These are phyloP conservation scores for Astrocystis sublimbata DNA, from an alignment of 495 filamentous ascomycete species.

Conservation along the genomic window DNA sequence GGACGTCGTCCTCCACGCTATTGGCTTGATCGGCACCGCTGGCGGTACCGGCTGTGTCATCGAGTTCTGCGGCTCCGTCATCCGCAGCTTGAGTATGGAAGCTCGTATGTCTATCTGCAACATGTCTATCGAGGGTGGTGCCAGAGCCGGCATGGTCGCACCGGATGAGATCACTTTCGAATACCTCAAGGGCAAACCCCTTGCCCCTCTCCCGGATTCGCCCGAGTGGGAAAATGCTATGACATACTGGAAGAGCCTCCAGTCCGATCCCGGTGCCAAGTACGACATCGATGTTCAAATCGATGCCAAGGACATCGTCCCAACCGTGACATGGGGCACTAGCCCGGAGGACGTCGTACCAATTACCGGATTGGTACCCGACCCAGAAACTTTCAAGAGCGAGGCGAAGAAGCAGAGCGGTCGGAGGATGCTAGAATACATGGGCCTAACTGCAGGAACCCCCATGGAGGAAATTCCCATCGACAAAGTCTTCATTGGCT, in stretches of 20 bases:
- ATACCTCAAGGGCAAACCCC: conserved; percentile 86
- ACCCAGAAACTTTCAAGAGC: conserved; percentile 81
- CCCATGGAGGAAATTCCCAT: conserved; percentile 86
- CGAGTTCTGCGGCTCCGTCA: conserved; percentile 94
- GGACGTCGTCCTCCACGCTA: conserved; percentile 92
- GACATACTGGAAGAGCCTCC: conserved; percentile 84
- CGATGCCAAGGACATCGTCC: conserved; percentile 86
- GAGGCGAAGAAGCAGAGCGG: conserved; percentile 76
- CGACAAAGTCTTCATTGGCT: conserved; percentile 98
- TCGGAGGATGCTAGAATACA: conserved; percentile 85
- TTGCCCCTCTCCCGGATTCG: conserved; percentile 81
- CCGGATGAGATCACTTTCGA: conserved; percentile 93
- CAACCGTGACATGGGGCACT: conserved; percentile 96
- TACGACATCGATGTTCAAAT: conserved; percentile 87
- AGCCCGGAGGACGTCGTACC: conserved; percentile 94
- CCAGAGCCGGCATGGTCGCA: conserved; percentile 93
- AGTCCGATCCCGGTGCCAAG: conserved; percentile 79
- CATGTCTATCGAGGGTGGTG: conserved; percentile 99
- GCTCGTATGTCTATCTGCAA: conserved; percentile 99
- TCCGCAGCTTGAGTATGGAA: conserved; percentile 88
- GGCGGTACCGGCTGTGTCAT: conserved; percentile 94
- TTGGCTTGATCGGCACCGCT: conserved; percentile 92
- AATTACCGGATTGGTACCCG: conserved; percentile 85
- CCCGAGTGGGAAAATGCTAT: conserved; percentile 88
- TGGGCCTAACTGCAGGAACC: conserved; percentile 84